phyloP scores from a whole-genome alignment of 140 eudicot genomes.

The Senecio squalidus region DNA sequence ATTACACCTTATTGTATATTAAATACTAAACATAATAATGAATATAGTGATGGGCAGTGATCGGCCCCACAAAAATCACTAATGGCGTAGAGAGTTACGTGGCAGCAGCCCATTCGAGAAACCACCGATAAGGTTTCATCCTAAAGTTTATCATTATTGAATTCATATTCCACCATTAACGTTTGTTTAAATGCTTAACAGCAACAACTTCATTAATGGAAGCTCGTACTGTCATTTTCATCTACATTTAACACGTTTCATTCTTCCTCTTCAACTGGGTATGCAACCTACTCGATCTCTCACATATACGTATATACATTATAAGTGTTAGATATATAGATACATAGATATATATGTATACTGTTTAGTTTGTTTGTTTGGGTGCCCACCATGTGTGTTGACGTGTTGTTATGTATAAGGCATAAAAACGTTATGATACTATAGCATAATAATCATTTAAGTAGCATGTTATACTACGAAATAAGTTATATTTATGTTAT shows the following conservation, averaged over 20 bases:
- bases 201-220: background rate
- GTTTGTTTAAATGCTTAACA: background rate
- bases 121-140: slow-evolving; percentile 7
- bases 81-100: background rate
- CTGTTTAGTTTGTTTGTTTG: background rate
- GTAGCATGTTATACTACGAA: too few relatives aligned
- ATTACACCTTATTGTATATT: too few relatives aligned
- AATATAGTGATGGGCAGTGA: too few relatives aligned
- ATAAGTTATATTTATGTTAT: too few relatives aligned
- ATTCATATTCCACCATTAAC: background rate
- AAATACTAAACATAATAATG: too few relatives aligned
- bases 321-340: too few relatives aligned
- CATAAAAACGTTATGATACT: too few relatives aligned
- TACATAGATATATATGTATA: background rate
- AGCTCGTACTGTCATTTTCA: background rate
- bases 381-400: background rate
- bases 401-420: too few relatives aligned
- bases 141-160: background rate
- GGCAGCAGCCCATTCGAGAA: background rate
- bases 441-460: too few relatives aligned
- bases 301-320: background rate
- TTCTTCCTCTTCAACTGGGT: background rate
- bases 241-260: background rate
- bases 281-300: background rate
- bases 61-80: slow-evolving; percentile 6